Evolutionary conservation across 2,329 filamentous ascomycete genomes (phyloP), one percentile per base, ranked within the genome.

Genomic region (Pseudogymnoascus sp.): DNA sequence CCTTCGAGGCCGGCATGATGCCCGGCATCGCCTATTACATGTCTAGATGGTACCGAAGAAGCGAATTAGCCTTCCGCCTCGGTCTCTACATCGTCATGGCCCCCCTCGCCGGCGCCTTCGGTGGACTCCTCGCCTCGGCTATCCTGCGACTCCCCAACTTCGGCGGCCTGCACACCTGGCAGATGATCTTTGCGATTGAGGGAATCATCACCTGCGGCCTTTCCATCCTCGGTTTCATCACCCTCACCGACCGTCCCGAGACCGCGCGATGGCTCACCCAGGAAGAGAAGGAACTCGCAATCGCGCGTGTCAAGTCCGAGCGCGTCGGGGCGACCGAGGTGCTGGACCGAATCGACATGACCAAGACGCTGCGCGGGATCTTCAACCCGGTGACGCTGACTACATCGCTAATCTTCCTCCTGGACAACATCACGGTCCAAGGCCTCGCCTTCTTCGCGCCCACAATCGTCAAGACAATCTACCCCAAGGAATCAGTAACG

Each of bases 21-120:
- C 87, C 87, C 0, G 86, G 87, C 0, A 88, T 89, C 38, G 85
- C 85, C 0, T 90, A 89, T 71, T 90, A 89, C 66, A 73, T 89
- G 18, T 85, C 81, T 0, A 76, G 86, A 58, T 90, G 86, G 86
- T 90, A 89, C 65, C 76, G 84, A n/a, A 76, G 83, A 30, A 79
- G 79, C 57, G 86, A 90, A 70, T 74, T 90, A 5, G 79, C 82
- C 0, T 88, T 88, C 69, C 79, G 86, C 0, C 74, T 89, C 0
- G 81, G 83, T 0, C 73, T 89, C 1, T 89, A 88, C 71, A 82
- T 89, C 59, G 83, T 88, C 60, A 86, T 84, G 79, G 82, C 85
- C 0, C 85, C 85, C 0, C 74, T 90, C 0, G 85, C 86, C 0
- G 86, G 86, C 2, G 85, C 85, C 0, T 89, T 89, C 64, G 86